Conservation (phyloP, 768 basidiomycete species). For the Lanmaoa pseudosensibilis region DNA sequence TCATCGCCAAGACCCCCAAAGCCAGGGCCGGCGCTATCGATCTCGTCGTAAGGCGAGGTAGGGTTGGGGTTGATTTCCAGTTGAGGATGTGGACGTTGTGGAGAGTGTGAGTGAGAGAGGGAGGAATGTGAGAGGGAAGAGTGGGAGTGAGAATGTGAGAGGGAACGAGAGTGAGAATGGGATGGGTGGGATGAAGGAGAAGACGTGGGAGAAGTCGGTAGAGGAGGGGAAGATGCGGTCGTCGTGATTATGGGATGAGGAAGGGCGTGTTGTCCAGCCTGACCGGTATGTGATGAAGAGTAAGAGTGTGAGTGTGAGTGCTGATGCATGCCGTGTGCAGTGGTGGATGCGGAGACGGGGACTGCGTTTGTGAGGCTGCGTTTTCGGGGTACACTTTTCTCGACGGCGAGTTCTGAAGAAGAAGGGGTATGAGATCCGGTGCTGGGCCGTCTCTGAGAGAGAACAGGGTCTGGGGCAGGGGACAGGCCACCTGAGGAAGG, state of each 20-base stretch:
- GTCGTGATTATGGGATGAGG: conserved; percentile 36
- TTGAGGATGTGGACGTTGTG: conserved; percentile 19
- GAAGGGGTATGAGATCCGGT: conserved; percentile 42
- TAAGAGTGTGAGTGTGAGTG: conserved; percentile 31
- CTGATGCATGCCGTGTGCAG: conserved; percentile 20
- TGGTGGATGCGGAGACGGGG: conserved; percentile 31
- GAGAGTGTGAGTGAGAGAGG: conserved; percentile 19
- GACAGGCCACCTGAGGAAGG: conserved; percentile 27
- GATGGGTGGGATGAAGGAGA: conserved; percentile 26
- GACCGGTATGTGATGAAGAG: conserved; percentile 15
- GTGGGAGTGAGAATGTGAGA: conserved; percentile 22
- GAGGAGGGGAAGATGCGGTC: conserved; percentile 31
- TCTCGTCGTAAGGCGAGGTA: conserved; percentile 53
- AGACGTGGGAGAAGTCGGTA: conserved; percentile 24
- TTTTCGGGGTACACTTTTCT: conserved; percentile 63
- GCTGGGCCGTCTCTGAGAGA: conserved; percentile 37
- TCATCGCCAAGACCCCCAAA: conserved; percentile 25
- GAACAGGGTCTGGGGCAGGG: conserved; percentile 31
- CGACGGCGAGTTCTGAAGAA: conserved; percentile 45
- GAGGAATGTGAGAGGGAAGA: conserved; percentile 26
- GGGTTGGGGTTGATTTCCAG: conserved; percentile 33
- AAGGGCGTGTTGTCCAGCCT: conserved; percentile 2
- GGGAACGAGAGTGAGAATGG: conserved; percentile 21
- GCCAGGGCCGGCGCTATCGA: conserved; percentile 45
- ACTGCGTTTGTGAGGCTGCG: conserved; percentile 57